Conservation (phyloP, 2,329 filamentous ascomycete species). For the Cordyceps javanica region DNA sequence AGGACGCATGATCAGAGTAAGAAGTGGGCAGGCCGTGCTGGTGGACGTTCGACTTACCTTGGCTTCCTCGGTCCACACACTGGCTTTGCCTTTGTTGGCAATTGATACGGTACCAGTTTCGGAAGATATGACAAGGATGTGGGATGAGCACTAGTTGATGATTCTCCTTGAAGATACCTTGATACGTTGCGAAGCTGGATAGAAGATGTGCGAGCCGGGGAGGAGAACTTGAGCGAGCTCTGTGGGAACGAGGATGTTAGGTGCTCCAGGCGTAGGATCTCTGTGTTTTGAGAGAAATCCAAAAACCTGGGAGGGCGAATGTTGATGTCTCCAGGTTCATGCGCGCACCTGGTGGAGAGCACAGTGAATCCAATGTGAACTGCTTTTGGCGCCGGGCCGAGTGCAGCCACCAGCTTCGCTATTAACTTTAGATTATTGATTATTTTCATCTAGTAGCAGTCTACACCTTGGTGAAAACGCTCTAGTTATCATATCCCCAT, state of each 20-base stretch:
- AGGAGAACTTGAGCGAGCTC: neutral
- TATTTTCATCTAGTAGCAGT: too few relatives aligned
- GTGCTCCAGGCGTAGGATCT: neutral
- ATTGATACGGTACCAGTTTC: neutral
- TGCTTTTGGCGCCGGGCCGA: neutral
- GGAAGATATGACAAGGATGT: neutral
- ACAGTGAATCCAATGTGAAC: neutral
- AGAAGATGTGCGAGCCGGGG: too few relatives aligned
- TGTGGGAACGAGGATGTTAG: neutral
- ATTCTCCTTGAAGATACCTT: too few relatives aligned
- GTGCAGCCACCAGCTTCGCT: neutral
- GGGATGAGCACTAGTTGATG: too few relatives aligned
- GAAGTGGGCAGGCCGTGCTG: neutral
- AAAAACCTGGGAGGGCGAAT: neutral
- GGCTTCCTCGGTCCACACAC: conserved; percentile 31
- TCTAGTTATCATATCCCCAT: too few relatives aligned
- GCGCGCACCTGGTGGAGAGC: neutral
- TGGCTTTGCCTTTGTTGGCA: conserved; percentile 17
- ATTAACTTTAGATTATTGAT: too few relatives aligned
- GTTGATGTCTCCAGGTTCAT: neutral
- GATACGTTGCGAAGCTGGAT: too few relatives aligned
- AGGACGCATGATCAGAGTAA: neutral
- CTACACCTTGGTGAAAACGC: too few relatives aligned
- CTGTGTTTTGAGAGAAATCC: neutral
- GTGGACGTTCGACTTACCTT: conserved; percentile 22